phyloP scores from a whole-genome alignment of 441 rosid genomes.

The Adansonia grandidieri region DNA sequence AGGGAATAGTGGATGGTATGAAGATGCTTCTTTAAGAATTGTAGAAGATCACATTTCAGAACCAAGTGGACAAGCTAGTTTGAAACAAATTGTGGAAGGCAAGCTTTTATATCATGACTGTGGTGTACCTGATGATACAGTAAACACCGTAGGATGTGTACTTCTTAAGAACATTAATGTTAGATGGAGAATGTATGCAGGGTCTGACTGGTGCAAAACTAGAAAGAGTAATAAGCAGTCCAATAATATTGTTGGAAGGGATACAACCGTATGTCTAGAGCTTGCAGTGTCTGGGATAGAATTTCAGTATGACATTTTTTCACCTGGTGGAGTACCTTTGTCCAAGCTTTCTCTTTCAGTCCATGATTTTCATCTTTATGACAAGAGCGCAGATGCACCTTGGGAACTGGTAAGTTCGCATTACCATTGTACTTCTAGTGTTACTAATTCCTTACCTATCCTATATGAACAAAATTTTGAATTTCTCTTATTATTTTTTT shows the following conservation, averaged over 20 bases:
- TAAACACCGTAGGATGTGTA: constrained; percentile 62
- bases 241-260: constrained; percentile 52
- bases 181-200: constrained; percentile 86
- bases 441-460: constrained; percentile 13
- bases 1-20: constrained; percentile 82
- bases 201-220: constrained; percentile 77
- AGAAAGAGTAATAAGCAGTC: constrained; percentile 38
- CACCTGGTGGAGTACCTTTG: constrained; percentile 63
- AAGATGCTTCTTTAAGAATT: constrained; percentile 58
- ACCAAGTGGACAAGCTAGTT: constrained; percentile 51
- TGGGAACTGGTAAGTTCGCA: constrained; percentile 73
- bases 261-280: constrained; percentile 68
- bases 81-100: constrained; percentile 53
- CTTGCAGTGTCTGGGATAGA: constrained; percentile 69
- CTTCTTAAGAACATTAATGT: constrained; percentile 62
- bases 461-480: constrained; percentile 29
- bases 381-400: constrained; percentile 76
- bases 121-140: constrained; percentile 44
- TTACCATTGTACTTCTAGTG: constrained; percentile 22
- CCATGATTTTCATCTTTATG: constrained; percentile 78
- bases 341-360: constrained; percentile 76
- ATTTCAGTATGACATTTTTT: constrained; percentile 66
- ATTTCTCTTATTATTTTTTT: constrained; percentile 27
- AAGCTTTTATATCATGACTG: constrained; percentile 42
- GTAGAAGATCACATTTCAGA: constrained; percentile 87